phyloP scores from a whole-genome alignment of 2,329 filamentous ascomycete species.

The Beauveria bassiana region DNA sequence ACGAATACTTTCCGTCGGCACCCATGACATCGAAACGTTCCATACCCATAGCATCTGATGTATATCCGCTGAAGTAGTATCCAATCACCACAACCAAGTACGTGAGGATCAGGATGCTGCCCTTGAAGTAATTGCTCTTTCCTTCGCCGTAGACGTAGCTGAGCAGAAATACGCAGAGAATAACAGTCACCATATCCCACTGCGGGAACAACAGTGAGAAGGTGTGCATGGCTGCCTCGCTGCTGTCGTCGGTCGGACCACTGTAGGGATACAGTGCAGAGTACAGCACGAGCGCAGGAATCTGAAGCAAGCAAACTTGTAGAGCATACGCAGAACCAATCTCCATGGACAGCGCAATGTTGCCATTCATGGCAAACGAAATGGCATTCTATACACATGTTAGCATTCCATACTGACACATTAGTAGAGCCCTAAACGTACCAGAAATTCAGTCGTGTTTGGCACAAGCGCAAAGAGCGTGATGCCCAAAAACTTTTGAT shows the following conservation, averaged over 20 bases:
- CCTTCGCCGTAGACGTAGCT: conserved; percentile 98
- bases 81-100: conserved; percentile 89
- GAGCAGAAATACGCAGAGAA: conserved; percentile 89
- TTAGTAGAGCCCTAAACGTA: conserved; percentile 34
- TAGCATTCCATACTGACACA: background rate
- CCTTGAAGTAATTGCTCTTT: conserved; percentile 99
- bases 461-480: conserved; percentile 94
- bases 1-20: conserved; percentile 40
- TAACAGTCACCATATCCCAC: conserved; percentile 98
- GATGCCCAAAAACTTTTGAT: conserved; percentile 96
- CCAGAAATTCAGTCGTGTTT: conserved; percentile 95
- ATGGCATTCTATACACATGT: conserved; percentile 68
- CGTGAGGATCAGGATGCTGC: conserved; percentile 84
- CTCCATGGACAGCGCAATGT: conserved; percentile 97
- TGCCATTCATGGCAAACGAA: conserved; percentile 98
- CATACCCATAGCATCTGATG: conserved; percentile 34
- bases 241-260: conserved; percentile 25
- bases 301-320: conserved; percentile 91
- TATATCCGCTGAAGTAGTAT: conserved; percentile 72
- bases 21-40: conserved; percentile 48
- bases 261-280: conserved; percentile 62
- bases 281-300: conserved; percentile 87
- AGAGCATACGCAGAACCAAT: conserved; percentile 96
- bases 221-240: conserved; percentile 47
- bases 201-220: conserved; percentile 93